Percentiles rank a stretch among this genome's conserved stretches.
These are phyloP conservation scores for Naganishia albida DNA, from an alignment of 1,284 basidiomycete genomes.

Conservation along the genomic window DNA sequence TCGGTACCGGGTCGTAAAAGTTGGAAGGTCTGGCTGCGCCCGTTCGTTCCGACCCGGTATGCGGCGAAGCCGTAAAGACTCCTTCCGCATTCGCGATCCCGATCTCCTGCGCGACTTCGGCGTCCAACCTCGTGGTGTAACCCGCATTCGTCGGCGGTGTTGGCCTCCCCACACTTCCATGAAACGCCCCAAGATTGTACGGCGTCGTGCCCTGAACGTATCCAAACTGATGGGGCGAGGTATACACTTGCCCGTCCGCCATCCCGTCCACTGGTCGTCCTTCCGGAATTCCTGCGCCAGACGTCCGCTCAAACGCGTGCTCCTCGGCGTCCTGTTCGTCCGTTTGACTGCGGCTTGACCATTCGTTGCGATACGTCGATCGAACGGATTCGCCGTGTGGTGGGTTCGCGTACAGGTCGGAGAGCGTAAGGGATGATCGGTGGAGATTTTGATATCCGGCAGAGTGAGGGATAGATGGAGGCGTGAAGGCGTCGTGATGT, in stretches of 20 bases:
- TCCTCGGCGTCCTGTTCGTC: conserved; percentile 18
- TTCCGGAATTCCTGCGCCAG: background rate
- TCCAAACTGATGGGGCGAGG: too few species aligned
- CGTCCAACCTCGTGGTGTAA: background rate
- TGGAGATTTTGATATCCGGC: background rate
- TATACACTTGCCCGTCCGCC: too few species aligned
- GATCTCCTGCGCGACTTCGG: conserved; percentile 15
- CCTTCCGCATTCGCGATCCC: conserved; percentile 17
- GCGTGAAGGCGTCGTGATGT: conserved; percentile 1
- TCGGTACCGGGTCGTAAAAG: background rate
- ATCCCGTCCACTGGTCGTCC: background rate
- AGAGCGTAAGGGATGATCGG: conserved; percentile 7
- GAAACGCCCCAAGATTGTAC: too few species aligned
- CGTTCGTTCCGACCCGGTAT: background rate
- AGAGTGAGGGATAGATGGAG: background rate
- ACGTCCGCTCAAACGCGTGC: background rate
- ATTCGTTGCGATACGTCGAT: conserved; percentile 22
- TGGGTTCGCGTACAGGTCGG: conserved; percentile 12
- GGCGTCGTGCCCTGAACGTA: too few species aligned
- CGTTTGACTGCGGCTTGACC: conserved; percentile 27
- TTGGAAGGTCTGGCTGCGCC: background rate
- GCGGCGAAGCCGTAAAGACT: background rate
- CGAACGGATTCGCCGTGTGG: conserved; percentile 21
- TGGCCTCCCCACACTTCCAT: too few species aligned
- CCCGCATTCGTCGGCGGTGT: background rate